Conservation (phyloP, 2,329 filamentous ascomycete genomes). For the Epichloe typhina region DNA sequence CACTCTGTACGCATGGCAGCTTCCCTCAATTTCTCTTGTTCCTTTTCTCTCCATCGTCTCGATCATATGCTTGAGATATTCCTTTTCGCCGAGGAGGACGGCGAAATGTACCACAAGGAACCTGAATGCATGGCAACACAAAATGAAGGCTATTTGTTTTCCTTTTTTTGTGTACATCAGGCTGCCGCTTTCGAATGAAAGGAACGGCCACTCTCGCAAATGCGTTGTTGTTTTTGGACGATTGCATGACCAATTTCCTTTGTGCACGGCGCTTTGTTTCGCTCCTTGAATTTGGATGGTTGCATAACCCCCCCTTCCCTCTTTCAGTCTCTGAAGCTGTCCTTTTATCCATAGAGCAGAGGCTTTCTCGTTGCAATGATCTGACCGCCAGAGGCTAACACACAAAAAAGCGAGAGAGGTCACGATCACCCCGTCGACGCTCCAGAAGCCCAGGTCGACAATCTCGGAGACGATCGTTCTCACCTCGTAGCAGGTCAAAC, state of each 20-base stretch:
- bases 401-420: conserved; percentile 62
- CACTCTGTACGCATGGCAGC: conserved; percentile 1
- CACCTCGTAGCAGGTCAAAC: conserved; percentile 60
- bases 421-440: conserved; percentile 65
- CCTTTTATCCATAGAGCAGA: background rate
- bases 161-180: background rate
- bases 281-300: background rate
- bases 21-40: background rate
- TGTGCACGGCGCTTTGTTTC: background rate
- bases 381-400: conserved; percentile 12
- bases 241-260: background rate
- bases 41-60: conserved; percentile 1
- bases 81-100: background rate
- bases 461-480: conserved; percentile 62
- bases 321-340: background rate
- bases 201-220: background rate
- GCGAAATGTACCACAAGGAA: too few species aligned
- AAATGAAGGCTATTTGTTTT: background rate
- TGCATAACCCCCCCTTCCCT: background rate
- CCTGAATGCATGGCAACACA: background rate
- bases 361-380: background rate
- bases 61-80: background rate
- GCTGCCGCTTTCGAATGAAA: background rate
- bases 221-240: too few species aligned
- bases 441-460: conserved; percentile 69